Evolutionary conservation across 208 protist species (phyloP).

Genomic region (Phytomonas serpens): DNA sequence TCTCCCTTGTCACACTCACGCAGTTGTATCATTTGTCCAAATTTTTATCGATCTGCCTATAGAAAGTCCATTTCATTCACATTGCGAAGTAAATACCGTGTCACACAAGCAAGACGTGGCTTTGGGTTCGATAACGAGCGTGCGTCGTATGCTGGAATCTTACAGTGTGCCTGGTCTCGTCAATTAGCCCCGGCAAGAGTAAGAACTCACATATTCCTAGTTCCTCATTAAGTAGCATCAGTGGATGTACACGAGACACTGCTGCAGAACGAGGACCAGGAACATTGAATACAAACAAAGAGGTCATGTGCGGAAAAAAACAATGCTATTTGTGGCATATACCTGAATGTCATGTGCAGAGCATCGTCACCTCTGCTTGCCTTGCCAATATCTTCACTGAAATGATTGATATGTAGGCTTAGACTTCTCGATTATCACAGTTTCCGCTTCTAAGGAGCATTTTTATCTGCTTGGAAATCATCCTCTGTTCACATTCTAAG

Average conservation of each 20-base stretch:
- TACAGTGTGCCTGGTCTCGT: not conserved
- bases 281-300: not conserved
- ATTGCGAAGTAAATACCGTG: not conserved
- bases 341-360: not conserved
- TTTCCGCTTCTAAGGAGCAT: not conserved
- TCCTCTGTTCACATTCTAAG: constrained; percentile 42
- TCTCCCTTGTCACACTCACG: not conserved
- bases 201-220: not conserved
- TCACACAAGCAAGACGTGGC: not conserved
- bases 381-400: not conserved
- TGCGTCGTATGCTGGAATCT: not conserved
- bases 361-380: not conserved
- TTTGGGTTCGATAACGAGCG: not conserved
- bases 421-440: not conserved
- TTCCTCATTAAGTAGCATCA: not conserved
- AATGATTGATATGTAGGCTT: no score
- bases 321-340: not conserved
- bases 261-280: not conserved
- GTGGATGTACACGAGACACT: not conserved
- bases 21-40: not conserved
- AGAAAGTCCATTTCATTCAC: not conserved
- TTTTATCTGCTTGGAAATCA: constrained; percentile 20
- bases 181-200: not conserved
- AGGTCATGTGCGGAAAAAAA: not conserved
- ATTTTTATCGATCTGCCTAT: not conserved